Base-by-base conservation (phyloP, 164 flowering plant genomes). In the Euptelea pleiosperma region DNA sequence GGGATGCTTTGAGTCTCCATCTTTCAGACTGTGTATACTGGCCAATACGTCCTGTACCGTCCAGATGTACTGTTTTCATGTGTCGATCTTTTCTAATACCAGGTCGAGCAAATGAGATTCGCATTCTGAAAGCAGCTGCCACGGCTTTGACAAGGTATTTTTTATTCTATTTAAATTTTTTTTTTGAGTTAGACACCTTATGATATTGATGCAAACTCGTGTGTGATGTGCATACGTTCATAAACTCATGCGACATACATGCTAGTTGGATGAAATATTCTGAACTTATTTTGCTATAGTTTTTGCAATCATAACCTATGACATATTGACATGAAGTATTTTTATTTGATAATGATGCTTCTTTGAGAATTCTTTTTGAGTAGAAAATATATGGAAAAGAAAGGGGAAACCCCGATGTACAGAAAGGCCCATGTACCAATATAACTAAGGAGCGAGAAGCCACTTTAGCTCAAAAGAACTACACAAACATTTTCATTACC, bases 1-100 rank as follows among this genome's bases (percentile, higher is more conserved):
- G 66, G 48, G 75, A 79, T 69, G 64, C 65, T 44, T 75, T 78
- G 79, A 76, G 77, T 60, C 28, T 69, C 25, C 70, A 42, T 65
- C 68, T 77, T 35, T 77, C 78, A 24, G 61, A 60, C 51, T 65
- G 52, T 56, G 42, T 67, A 34, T 44, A 68, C 39, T 55, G 63
- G 67, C 80, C 73, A 52, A 29, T 61, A 25, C 43, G 42, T 51
- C 26, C 60, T 50, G 33, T 68, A 29, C 74, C 77, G 49, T 61
- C 52, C 44, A 80, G 74, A 54, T 43, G 24, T 43, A 71, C 66
- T 67, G 63, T 55, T 30, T 67, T 85, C 41, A 77, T 61, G 53
- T 86, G 96, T 57, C 75, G 65, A 59, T 82, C 86, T 55, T 81
- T 69, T 60, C 67, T 76, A 31, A 28, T 44, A 16, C 80, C 81